Conservation (phyloP, 169 alveolate species). For the Plasmodium malariae region DNA sequence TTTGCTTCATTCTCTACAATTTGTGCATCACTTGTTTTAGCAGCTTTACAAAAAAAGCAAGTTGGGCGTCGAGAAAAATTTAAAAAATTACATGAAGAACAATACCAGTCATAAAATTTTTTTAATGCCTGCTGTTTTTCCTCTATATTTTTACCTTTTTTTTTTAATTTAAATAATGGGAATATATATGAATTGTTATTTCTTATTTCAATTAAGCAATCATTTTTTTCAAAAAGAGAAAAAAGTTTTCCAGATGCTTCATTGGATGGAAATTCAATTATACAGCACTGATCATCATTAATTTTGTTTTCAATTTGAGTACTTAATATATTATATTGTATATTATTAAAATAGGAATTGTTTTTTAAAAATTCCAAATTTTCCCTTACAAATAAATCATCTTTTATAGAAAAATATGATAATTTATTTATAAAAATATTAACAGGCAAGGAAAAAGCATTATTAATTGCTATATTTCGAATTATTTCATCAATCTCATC, state of each 20-base stretch:
- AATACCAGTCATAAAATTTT: constrained; percentile 81
- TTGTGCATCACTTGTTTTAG: constrained; percentile 56
- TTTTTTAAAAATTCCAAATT: constrained; percentile 67
- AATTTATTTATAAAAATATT: constrained; percentile 64
- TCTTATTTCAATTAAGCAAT: constrained; percentile 28
- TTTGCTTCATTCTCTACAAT: constrained; percentile 31
- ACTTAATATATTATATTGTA: constrained; percentile 29
- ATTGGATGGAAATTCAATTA: constrained; percentile 63
- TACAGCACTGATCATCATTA: constrained; percentile 62
- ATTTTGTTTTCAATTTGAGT: constrained; percentile 18
- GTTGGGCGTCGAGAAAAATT: constrained; percentile 80
- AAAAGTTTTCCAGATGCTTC: constrained; percentile 73
- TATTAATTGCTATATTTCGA: constrained; percentile 81
- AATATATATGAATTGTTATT: constrained; percentile 54
- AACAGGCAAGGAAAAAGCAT: constrained; percentile 83
- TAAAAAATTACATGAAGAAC: constrained; percentile 84
- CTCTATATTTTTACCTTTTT: constrained; percentile 10
- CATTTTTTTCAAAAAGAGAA: constrained; percentile 74
- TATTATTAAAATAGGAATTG: constrained; percentile 56
- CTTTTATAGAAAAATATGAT: constrained; percentile 46
- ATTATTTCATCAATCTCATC: constrained; percentile 82
- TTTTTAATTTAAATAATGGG: constrained; percentile 36
- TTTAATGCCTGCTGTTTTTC: constrained; percentile 43
- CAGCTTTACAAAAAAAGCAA: constrained; percentile 70
- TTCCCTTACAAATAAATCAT: constrained; percentile 62